phyloP scores from a whole-genome alignment of 2,329 filamentous ascomycete genomes.

The Phialophora expanda region DNA sequence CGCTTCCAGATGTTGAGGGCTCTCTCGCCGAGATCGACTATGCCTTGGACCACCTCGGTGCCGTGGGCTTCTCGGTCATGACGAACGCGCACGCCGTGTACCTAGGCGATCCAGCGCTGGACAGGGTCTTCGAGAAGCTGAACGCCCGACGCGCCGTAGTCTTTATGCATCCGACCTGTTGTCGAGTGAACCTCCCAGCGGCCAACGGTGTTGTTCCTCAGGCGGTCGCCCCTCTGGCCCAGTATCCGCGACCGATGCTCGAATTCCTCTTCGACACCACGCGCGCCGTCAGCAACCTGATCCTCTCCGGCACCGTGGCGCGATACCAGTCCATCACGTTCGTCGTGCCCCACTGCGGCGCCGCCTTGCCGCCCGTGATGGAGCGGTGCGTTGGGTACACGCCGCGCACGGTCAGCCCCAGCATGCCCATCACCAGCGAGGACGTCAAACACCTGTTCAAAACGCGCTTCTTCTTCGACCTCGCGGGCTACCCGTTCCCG shows the following conservation, averaged over 20 bases:
- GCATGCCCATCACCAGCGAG: slow-evolving; percentile 7
- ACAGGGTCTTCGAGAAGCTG: slow-evolving; percentile 54
- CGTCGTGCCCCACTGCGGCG: slow-evolving; percentile 57
- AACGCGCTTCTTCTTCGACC: slow-evolving; percentile 27
- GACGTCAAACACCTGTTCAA: slow-evolving; percentile 19
- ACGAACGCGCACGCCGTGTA: slow-evolving; percentile 61
- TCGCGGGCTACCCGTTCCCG: slow-evolving; percentile 26
- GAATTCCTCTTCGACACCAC: slow-evolving; percentile 60
- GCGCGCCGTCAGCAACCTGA: slow-evolving; percentile 54
- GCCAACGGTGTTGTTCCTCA: slow-evolving; percentile 41
- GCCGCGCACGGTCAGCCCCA: not conserved
- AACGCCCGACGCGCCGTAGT: slow-evolving; percentile 53
- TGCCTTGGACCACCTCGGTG: slow-evolving; percentile 46
- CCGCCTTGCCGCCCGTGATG: slow-evolving; percentile 46
- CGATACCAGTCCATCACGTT: slow-evolving; percentile 53
- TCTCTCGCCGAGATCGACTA: slow-evolving; percentile 55
- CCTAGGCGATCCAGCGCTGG: slow-evolving; percentile 53
- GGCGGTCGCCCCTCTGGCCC: slow-evolving; percentile 42
- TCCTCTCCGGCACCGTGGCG: slow-evolving; percentile 54
- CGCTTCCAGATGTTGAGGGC: slow-evolving; percentile 56
- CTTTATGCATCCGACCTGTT: slow-evolving; percentile 60
- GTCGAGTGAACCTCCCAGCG: slow-evolving; percentile 5
- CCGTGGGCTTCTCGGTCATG: slow-evolving; percentile 57
- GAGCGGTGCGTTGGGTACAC: slow-evolving; percentile 20
- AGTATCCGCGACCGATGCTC: slow-evolving; percentile 27